Base-by-base conservation (phyloP, 116 monocot genomes). In the Cymodocea nodosa region DNA sequence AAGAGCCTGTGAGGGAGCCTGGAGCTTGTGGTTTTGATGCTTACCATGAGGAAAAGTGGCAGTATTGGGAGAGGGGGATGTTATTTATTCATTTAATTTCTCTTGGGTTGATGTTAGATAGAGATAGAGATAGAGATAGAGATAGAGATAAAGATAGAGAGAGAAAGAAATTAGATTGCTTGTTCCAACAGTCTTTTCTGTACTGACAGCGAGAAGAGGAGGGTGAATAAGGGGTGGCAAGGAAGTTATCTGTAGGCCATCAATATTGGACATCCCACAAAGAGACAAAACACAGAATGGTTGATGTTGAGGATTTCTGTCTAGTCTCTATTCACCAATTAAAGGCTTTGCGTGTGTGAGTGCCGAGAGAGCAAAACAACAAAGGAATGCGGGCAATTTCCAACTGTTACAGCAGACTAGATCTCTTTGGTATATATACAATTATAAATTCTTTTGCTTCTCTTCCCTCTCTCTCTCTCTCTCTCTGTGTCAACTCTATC, bases 261-360 rank as follows among this genome's bases (percentile, higher is more conserved):
- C 80, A 79, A 87, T 30, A 30, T 30, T 94, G 87, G 68, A 84
- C 78, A 85, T 87, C 81, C 77, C 75, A 70, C 72, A 81, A 78
- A 60, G 60, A 61, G 87, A 93, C 86, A 87, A 90, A 87, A 71
- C 77, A 77, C 71, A 52, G 73, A 71, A 78, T 82, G 73, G 87
- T 78, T 94, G 85, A 71, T 64, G 84, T 75, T 83, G 82, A 75
- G 35, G 52, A 23, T 53, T 15, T 76, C 73, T 80, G 94, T 90
- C 78, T 84, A 83, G 85, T 90, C 90, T 85, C 87, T 81, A 68
- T 85, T 87, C 87, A 79, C 36, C 80, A 84, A 95, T 90, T 89
- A 67, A 90, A 90, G 75, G 84, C 90, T 83, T 90, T 95, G 90
- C 90, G 87, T 95, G 90, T 79, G 56, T 39, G 63, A 63, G 20